A percentile compares a stretch with the other conserved stretches of the same genome.
Conservation (phyloP, 2,329 filamentous ascomycete genomes). For the Aspergillus sp. region DNA sequence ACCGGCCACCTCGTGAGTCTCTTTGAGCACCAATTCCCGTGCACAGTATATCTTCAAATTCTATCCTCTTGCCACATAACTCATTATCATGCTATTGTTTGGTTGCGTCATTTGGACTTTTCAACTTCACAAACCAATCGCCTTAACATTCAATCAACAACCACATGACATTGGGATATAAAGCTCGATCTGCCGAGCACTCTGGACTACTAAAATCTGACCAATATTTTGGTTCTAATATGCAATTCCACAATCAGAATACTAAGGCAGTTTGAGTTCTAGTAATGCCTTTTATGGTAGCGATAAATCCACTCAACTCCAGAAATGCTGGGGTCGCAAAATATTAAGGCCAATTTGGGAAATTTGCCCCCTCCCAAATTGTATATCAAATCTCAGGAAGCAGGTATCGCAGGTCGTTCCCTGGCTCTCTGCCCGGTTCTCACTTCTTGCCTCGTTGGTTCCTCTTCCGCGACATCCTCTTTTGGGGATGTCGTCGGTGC, state of each 20-base stretch:
- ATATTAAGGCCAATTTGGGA: neutral
- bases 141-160: neutral
- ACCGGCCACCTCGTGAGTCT: neutral
- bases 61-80: neutral
- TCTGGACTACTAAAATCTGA: neutral
- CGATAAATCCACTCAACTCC: neutral
- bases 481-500: constrained; percentile 37
- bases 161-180: neutral
- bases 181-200: neutral
- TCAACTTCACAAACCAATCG: neutral
- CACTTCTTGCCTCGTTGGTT: constrained; percentile 32
- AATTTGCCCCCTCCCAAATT: neutral
- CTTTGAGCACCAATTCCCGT: neutral
- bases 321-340: neutral
- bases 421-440: constrained; percentile 30
- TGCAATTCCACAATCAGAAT: neutral
- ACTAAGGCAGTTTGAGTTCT: neutral
- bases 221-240: neutral
- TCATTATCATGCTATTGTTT: neutral
- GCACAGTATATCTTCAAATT: neutral
- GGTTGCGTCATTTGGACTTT: neutral
- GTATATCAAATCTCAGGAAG: neutral
- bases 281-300: neutral
- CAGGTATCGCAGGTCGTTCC: constrained; percentile 15
- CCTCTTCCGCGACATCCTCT: constrained; percentile 15